Base-by-base conservation (phyloP, 208 protist genomes). In the Tritrichomonas musculus region DNA sequence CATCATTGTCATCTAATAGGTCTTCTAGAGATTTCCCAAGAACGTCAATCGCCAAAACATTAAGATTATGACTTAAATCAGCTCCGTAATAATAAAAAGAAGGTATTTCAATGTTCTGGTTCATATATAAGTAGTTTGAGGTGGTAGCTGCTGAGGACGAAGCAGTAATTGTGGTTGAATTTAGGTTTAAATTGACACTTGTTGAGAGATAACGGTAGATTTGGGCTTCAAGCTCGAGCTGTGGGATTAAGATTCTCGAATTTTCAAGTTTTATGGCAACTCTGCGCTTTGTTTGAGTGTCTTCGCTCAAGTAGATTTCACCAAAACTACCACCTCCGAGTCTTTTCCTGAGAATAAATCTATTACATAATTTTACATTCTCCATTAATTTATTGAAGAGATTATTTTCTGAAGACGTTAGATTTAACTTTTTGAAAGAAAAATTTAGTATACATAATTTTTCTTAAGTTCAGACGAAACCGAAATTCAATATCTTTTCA, bases 11-110 rank as follows among this genome's bases (percentile, higher is more conserved):
- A 55, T 97, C 97, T 92, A 99, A 99, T 5, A 99, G 94, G 94
- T 99, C 98, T 93, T 99, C 98, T 14, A 99, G 95, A 66, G 95
- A 97, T 9, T 98, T 98, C 0, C 98, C 98, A 0, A 99, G 95
- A 17, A 99, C 94, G 88, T 99, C 98, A 95, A 99, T 99, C 41
- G 99, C 98, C 96, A 99, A 97, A 20, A 99, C 97, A 93, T 99
- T 98, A 94, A 99, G 99, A 75, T 99, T 11, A 49, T 44, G 1
- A 82, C 98, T 97, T 0, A 97, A 98, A 64, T 98, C 98, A 8
- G 96, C 77, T 3, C 98, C 98, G 94, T 95, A 98, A 95, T 97
- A 99, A 94, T 97, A 97, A 3, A 98, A 95, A 36, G 96, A 94
- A 0, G 98, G 98, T 47, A 99, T 98, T 49, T 98, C 98, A 1